phyloP scores from a whole-genome alignment of 441 rosid species.

The Sinapis alba region DNA sequence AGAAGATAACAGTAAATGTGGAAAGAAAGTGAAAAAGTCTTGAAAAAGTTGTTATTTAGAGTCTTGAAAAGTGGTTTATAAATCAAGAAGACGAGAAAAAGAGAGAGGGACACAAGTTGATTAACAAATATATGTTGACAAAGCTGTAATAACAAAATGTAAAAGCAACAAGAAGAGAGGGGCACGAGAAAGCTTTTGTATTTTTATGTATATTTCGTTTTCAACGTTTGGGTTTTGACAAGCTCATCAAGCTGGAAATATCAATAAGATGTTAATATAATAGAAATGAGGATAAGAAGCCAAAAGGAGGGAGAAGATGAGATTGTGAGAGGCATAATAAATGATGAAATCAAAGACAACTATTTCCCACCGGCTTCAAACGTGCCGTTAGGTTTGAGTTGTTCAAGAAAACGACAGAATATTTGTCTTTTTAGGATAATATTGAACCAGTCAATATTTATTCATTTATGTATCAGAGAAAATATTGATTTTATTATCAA shows the following conservation, averaged over 20 bases:
- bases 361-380: constrained; percentile 24
- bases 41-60: constrained; percentile 5
- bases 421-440: constrained; percentile 18
- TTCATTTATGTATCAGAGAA: not conserved
- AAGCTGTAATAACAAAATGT: too few relatives aligned
- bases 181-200: not conserved
- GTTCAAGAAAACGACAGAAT: constrained; percentile 31
- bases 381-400: constrained; percentile 37
- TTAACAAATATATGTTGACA: constrained; percentile 27
- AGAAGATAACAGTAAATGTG: not conserved
- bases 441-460: constrained; percentile 14
- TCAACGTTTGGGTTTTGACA: constrained; percentile 34
- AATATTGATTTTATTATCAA: not conserved
- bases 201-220: constrained; percentile 16
- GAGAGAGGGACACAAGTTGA: constrained; percentile 13
- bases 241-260: constrained; percentile 25
- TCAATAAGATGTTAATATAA: not conserved
- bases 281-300: constrained; percentile 19
- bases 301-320: constrained; percentile 13
- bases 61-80: constrained; percentile 8
- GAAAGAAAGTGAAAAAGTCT: constrained; percentile 3
- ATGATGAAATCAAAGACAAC: not conserved
- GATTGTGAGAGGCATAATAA: constrained; percentile 16
- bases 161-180: constrained; percentile 14
- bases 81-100: not conserved